Conservation (phyloP, 164 flowering plant species). For the Vitis vinifera region ASM3070453v1 NC_081819.1:18311501-18312000, state of each 20-base stretch:
- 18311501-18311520: conserved; percentile 75
- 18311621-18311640: conserved; percentile 68
- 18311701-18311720: conserved; percentile 90
- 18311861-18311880: conserved; percentile 71
- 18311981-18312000: conserved; percentile 54
- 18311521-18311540: conserved; percentile 72
- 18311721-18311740: conserved; percentile 63
- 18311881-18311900: conserved; percentile 37
- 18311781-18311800: conserved; percentile 55
- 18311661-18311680: conserved; percentile 43
- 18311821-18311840: conserved; percentile 55
- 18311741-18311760: conserved; percentile 46
- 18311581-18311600: conserved; percentile 58
- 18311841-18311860: conserved; percentile 55
- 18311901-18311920: conserved; percentile 63
- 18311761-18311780: conserved; percentile 34
- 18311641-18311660: conserved; percentile 59
- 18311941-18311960: conserved; percentile 66
- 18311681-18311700: conserved; percentile 71
- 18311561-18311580: conserved; percentile 62
- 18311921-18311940: conserved; percentile 87
- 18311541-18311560: conserved; percentile 71
- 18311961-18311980: conserved; percentile 33
- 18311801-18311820: conserved; percentile 58
- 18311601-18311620: conserved; percentile 69